phyloP scores from a whole-genome alignment of 768 basidiomycete species.

The Lentinula edodes region DNA sequence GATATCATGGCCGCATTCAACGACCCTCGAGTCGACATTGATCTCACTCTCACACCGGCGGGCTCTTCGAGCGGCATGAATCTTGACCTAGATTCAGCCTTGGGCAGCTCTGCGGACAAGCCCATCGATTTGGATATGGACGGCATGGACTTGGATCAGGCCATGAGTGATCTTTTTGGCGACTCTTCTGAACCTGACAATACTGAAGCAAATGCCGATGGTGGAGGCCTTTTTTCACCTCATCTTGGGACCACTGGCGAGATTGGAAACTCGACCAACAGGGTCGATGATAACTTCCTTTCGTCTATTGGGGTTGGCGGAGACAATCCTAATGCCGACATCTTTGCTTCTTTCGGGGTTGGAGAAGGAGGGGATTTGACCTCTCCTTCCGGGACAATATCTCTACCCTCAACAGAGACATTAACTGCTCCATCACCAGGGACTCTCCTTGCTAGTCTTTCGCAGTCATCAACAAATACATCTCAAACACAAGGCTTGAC shows the following conservation, averaged over 20 bases:
- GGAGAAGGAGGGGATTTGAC: slow-evolving; percentile 8
- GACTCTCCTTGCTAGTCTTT: slow-evolving; percentile 40
- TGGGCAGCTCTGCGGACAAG: slow-evolving; percentile 69
- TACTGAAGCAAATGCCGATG: slow-evolving; percentile 25
- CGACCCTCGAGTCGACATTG: slow-evolving; percentile 43
- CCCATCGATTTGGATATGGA: slow-evolving; percentile 80
- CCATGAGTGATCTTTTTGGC: slow-evolving; percentile 52
- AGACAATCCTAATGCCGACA: slow-evolving; percentile 16
- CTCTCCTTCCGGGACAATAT: slow-evolving; percentile 6
- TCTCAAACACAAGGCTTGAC: slow-evolving; percentile 15
- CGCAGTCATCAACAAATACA: slow-evolving; percentile 9
- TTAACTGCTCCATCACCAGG: slow-evolving; percentile 32
- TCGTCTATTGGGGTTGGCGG: slow-evolving; percentile 18
- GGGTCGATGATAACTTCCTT: slow-evolving; percentile 31
- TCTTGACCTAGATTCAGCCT: slow-evolving; percentile 25
- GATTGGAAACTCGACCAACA: slow-evolving; percentile 11
- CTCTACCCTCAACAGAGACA: slow-evolving; percentile 10
- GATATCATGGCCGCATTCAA: slow-evolving; percentile 64
- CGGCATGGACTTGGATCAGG: slow-evolving; percentile 62
- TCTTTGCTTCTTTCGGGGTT: slow-evolving; percentile 28
- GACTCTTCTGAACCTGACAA: slow-evolving; percentile 32
- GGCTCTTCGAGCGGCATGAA: slow-evolving; percentile 21
- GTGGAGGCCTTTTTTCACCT: slow-evolving; percentile 52
- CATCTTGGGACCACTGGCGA: slow-evolving; percentile 19
- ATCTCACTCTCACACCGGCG: slow-evolving; percentile 46